Evolutionary conservation across 345 rosid genomes (phyloP), one percentile per base, ranked within the genome.

Genomic region (Angophora floribunda): DNA sequence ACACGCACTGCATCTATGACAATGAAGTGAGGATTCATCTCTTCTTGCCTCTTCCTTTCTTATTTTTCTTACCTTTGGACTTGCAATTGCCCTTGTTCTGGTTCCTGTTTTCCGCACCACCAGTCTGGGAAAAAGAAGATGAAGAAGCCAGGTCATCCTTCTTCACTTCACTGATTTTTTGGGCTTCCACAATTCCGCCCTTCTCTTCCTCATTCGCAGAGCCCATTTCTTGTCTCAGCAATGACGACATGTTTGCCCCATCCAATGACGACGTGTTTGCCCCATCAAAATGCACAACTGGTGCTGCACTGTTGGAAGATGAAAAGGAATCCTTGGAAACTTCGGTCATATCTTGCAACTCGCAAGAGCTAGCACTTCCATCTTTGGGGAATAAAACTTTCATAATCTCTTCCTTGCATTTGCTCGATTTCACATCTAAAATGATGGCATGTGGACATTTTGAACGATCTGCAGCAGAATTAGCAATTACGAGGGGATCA

Each of bases 401-500:
- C 52, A 93, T 32, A 17, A 90, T 61, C 4, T 91, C 93, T 84
- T 89, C 92, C 50, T 88, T 90, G 79, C 86, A 47, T 86, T 86
- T 86, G 26, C 65, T 49, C 36, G 13, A 57, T 67, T 67, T 91
- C 91, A 92, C 88, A 88, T 93, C 91, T n/a, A 93, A 84, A 87
- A 87, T 89, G 44, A 91, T 57, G 65, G 92, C 90, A 85, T 85
- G 79, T 11, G 75, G 36, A 65, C n/a, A 85, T 6, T 36, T 45
- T 13, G 92, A 86, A 28, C 59, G 17, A 78, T 86, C 47, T 57
- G 52, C 53, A 13, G 63, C 78, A 12, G 86, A 45, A 88, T 70
- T 88, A 86, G 91, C 90, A 44, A 91, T 65, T 4, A 89, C 90
- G 21, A 93, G 92, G 79, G 94, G 92, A 86, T 92, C 91, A n/a